Percentiles rank a stretch among this genome's conserved stretches.
Evolutionary conservation across 2,329 filamentous ascomycete genomes (phyloP).

Genomic region (Aspergillus terreus): DNA sequence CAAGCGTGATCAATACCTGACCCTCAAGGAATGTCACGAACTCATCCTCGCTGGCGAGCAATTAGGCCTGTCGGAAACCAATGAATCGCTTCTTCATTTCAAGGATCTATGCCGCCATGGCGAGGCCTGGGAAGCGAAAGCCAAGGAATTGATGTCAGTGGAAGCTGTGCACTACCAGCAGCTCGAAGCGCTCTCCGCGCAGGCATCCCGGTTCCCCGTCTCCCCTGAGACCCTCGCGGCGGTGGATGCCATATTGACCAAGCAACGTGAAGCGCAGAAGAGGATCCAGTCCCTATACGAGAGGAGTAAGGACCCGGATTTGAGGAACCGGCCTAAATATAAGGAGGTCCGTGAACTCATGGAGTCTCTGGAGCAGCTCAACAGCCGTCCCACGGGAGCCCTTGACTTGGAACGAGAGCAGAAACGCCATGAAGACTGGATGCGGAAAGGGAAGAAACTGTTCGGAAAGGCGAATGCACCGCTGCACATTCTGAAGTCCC

Average conservation of each 20-base stretch:
- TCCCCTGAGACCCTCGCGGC: conserved; percentile 72
- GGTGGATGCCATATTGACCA: conserved; percentile 89
- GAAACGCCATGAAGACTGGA: conserved; percentile 97
- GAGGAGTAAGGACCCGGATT: conserved; percentile 69
- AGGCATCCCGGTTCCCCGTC: conserved; percentile 77
- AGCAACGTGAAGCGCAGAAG: conserved; percentile 89
- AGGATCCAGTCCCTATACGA: conserved; percentile 80
- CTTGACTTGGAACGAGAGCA: conserved; percentile 91
- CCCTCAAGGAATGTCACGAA: conserved; percentile 72
- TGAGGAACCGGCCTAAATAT: conserved; percentile 78
- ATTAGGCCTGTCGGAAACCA: conserved; percentile 72
- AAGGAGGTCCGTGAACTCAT: conserved; percentile 86
- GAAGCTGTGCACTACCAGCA: conserved; percentile 92
- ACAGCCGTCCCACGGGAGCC: conserved; percentile 87
- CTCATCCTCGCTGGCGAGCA: conserved; percentile 74
- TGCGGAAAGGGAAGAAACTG: conserved; percentile 94
- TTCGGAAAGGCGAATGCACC: conserved; percentile 98
- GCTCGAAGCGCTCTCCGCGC: conserved; percentile 81
- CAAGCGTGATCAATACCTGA: conserved; percentile 63
- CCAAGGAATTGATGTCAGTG: conserved; percentile 85
- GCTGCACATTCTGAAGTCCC: conserved; percentile 87
- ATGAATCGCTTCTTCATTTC: conserved; percentile 74
- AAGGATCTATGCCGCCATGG: conserved; percentile 73
- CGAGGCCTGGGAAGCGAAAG: conserved; percentile 87
- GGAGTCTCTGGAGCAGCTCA: conserved; percentile 80